Conservation (phyloP, 148 eudicot species). For the Chenopodium quinoa region DNA sequence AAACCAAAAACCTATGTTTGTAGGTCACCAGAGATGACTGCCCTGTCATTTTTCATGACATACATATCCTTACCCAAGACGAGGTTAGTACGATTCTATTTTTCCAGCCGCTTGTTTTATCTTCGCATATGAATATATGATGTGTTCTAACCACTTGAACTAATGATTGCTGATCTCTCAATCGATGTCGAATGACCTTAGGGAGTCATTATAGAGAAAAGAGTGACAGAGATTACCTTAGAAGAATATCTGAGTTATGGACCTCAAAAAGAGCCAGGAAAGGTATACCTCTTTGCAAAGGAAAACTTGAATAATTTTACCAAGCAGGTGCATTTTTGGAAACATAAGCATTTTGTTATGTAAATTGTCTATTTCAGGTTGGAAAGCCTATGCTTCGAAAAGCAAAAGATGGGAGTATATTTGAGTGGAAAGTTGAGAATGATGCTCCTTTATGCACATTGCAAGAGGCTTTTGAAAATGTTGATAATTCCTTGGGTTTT, state of each 20-base stretch:
- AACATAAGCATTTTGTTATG: background rate
- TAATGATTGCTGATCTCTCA: background rate
- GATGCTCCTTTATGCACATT: conserved; percentile 46
- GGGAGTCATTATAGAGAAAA: conserved; percentile 40
- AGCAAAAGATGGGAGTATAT: conserved; percentile 40
- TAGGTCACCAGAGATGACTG: conserved; percentile 51
- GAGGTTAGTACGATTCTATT: conserved; percentile 3
- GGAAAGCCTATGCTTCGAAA: conserved; percentile 44
- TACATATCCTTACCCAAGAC: conserved; percentile 15
- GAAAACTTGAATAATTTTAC: background rate
- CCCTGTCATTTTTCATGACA: conserved; percentile 49
- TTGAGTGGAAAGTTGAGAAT: conserved; percentile 45
- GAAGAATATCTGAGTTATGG: conserved; percentile 44
- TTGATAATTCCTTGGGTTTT: conserved; percentile 37
- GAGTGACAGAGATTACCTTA: conserved; percentile 40
- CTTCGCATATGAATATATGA: too few relatives aligned
- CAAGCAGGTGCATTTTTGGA: background rate
- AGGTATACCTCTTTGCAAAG: conserved; percentile 20
- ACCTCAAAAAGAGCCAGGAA: conserved; percentile 37
- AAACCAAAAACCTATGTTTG: conserved; percentile 33
- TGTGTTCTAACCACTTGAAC: background rate
- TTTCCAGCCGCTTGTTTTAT: background rate
- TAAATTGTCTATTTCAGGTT: conserved; percentile 21
- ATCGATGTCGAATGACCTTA: conserved; percentile 13
- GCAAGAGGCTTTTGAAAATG: conserved; percentile 43